Conservation (phyloP, 176 grass and related monocot genomes). For the Secale cereale region DNA sequence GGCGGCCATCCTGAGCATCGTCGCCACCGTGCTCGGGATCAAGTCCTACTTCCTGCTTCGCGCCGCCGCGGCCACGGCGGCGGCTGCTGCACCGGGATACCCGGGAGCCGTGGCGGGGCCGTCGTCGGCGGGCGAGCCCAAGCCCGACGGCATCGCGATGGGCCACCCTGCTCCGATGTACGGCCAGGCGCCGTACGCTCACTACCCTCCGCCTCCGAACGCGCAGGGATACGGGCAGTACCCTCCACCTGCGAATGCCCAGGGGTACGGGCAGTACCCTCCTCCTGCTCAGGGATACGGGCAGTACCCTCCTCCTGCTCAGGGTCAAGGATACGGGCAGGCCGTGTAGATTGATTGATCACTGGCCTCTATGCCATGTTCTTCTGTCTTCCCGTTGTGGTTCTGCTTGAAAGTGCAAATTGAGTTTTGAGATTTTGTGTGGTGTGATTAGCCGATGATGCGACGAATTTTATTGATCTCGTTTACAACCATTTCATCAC, state of each 20-base stretch:
- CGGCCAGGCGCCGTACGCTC: background rate
- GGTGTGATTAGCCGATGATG: background rate
- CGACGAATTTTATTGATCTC: background rate
- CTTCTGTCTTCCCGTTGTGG: background rate
- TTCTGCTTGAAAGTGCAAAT: background rate
- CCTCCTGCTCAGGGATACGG: background rate
- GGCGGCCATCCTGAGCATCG: background rate
- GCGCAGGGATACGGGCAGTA: background rate
- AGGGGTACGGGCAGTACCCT: background rate
- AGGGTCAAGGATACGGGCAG: background rate
- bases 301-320: background rate
- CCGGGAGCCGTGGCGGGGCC: background rate
- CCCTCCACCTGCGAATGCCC: background rate
- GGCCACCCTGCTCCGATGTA: background rate
- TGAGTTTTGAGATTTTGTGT: background rate
- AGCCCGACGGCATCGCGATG: background rate
- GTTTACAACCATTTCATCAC: background rate
- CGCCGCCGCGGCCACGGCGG: background rate
- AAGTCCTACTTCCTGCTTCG: background rate
- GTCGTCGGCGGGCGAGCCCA: background rate
- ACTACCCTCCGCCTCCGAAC: background rate
- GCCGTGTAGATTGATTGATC: background rate
- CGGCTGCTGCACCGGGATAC: background rate
- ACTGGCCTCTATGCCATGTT: background rate
- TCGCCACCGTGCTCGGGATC: conserved; percentile 5